Evolutionary conservation across 2,329 filamentous ascomycete genomes (phyloP), one percentile per base, ranked within the genome.

Genomic region (Microsporum canis): DNA sequence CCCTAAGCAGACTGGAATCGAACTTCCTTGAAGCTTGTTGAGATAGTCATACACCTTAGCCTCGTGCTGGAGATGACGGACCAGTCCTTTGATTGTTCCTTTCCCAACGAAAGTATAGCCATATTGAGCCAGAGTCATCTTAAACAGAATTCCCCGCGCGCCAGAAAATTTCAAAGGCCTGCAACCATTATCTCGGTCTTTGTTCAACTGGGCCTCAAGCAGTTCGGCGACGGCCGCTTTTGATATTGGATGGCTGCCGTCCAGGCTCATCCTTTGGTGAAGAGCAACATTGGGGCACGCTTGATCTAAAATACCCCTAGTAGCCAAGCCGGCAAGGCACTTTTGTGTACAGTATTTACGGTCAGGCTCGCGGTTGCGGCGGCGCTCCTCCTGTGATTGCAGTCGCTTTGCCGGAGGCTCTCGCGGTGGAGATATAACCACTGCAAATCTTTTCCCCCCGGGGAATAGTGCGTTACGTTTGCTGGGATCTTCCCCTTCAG

Each of bases 261-360:
- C 23, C 3, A 1, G 29, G 47, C 23, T 51, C 41, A 17, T 29
- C 23, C 31, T 5, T n/a, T 29, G 57, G 29, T 59, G 57, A 47
- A 45, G 10, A 8, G 38, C 3, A 14, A 45, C 12, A 62, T 79
- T 79, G 0, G 73, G 76, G 66, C 75, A 77, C 3, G 62, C 23
- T 49, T 59, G 27, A 62, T 77, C 73, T 5, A 76, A 68, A 0
- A 62, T 14, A 5, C 63, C 62, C 38, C 71, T 65, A 10, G 63
- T 61, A 5, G 70, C 63, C 38, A 78, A 65, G 14, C 74, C 73
- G 4, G 70, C 65, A 10, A 78, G 68, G 65, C 75, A 78, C 34
- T 68, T 67, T 29, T 76, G 71, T 0, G 74, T 75, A 65, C 73
- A 78, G 63, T 75, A 77, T 55, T 62, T 64, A 45, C 67, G 64